Evolutionary conservation across 805 yeast genomes (phyloP).

Genomic region (Yamadazyma philogaea): DNA sequence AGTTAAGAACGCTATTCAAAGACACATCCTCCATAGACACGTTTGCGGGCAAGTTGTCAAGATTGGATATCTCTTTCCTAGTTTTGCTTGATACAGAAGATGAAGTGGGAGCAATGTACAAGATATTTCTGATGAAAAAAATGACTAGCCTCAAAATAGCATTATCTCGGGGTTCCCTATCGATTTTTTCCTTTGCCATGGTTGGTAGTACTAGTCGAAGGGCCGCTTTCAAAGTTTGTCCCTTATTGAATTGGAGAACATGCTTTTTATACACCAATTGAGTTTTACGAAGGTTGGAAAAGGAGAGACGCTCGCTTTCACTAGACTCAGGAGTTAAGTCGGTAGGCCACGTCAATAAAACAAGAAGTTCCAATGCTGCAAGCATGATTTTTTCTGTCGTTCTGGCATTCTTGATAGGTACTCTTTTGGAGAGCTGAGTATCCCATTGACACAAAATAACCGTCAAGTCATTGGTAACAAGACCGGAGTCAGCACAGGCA

Average conservation of each 20-base stretch:
- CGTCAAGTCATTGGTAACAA: conserved; percentile 69
- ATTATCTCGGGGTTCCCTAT: conserved; percentile 68
- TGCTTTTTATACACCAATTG: conserved; percentile 72
- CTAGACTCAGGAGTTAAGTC: conserved; percentile 58
- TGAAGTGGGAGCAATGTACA: conserved; percentile 71
- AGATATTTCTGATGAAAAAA: conserved; percentile 72
- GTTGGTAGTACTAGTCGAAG: conserved; percentile 66
- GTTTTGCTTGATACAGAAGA: conserved; percentile 46
- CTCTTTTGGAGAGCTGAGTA: conserved; percentile 29
- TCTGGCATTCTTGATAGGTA: conserved; percentile 24
- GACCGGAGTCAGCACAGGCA: conserved; percentile 77
- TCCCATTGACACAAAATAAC: conserved; percentile 79
- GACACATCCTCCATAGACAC: conserved; percentile 67
- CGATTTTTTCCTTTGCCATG: conserved; percentile 46
- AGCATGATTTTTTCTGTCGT: conserved; percentile 61
- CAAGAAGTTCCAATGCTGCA: conserved; percentile 74
- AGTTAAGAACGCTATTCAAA: conserved; percentile 51
- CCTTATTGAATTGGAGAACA: conserved; percentile 55
- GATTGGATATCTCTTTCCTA: conserved; percentile 26
- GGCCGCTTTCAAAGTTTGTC: conserved; percentile 64
- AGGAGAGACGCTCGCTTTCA: conserved; percentile 53
- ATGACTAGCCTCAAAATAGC: conserved; percentile 70
- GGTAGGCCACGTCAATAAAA: conserved; percentile 83
- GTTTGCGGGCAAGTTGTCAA: conserved; percentile 52
- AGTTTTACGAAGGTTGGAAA: conserved; percentile 58